These are phyloP conservation scores for Lipomyces japonicus DNA, from an alignment of 805 yeast species.

Conservation along the genomic window DNA sequence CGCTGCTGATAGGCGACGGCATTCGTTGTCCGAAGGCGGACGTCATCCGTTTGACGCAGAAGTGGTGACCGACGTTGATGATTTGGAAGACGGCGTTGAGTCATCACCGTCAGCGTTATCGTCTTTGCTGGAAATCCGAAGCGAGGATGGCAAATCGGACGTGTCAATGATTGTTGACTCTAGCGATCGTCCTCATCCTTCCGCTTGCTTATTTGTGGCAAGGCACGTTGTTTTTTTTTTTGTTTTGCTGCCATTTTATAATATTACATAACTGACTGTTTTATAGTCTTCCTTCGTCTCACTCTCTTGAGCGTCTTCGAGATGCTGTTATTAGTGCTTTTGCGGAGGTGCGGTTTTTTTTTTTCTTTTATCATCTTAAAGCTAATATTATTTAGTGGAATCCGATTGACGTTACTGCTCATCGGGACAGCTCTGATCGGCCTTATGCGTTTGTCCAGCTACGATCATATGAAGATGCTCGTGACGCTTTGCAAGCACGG, in stretches of 20 bases:
- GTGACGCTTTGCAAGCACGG: conserved; percentile 25
- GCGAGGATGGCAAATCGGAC: no score
- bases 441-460: conserved; percentile 28
- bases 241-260: neutral
- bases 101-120: no score
- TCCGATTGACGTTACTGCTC: conserved; percentile 28
- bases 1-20: conserved; percentile 1
- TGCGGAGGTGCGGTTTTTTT: conserved; percentile 9
- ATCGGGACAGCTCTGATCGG: conserved; percentile 24
- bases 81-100: no score
- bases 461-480: conserved; percentile 23
- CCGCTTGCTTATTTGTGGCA: conserved; percentile 28
- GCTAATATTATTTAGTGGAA: conserved; percentile 12
- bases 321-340: conserved; percentile 18
- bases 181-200: conserved; percentile 23
- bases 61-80: neutral
- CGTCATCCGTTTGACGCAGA: neutral
- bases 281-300: conserved; percentile 20
- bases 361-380: neutral
- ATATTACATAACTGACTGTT: neutral
- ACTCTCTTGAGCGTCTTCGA: conserved; percentile 18
- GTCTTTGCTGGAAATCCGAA: no score
- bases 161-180: no score
- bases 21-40: neutral
- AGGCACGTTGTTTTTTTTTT: conserved; percentile 4